A percentile compares a stretch with the other conserved stretches of the same genome.
These are phyloP conservation scores for Hyaloscypha bicolor DNA, from an alignment of 495 filamentous ascomycete species.

Conservation along the genomic window DNA sequence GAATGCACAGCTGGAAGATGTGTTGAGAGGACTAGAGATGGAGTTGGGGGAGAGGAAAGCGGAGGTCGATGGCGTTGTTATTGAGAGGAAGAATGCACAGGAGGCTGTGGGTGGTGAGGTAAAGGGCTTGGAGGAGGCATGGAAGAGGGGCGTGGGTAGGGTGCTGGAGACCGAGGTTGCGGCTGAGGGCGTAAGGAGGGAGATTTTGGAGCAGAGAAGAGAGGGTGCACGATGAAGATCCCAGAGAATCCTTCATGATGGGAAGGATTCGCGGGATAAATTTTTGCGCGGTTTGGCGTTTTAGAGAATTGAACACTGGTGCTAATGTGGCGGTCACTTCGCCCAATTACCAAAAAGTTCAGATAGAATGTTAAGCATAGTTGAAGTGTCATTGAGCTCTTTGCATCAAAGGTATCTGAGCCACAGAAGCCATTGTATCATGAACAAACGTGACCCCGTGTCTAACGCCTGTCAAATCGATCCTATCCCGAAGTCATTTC, in stretches of 20 bases:
- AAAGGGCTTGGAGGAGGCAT: constrained; percentile 67
- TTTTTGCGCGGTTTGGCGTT: not conserved
- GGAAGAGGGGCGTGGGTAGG: constrained; percentile 70
- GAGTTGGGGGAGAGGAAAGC: constrained; percentile 69
- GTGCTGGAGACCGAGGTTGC: constrained; percentile 77
- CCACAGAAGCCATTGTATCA: constrained; percentile 26
- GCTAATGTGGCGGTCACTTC: not conserved
- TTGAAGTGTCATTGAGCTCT: constrained; percentile 18
- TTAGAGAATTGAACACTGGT: not conserved
- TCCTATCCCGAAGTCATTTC: not conserved
- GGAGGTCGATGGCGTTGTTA: constrained; percentile 70
- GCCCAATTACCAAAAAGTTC: not conserved
- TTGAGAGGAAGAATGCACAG: constrained; percentile 70
- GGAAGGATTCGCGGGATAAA: not conserved
- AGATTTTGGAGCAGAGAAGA: constrained; percentile 58
- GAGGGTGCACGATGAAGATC: constrained; percentile 21
- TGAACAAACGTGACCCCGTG: constrained; percentile 32
- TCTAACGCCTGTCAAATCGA: constrained; percentile 27
- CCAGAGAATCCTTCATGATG: not conserved
- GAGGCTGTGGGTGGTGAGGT: constrained; percentile 70
- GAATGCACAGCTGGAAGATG: constrained; percentile 76
- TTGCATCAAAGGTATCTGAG: constrained; percentile 34
- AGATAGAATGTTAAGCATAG: not conserved
- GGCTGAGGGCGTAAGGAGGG: constrained; percentile 65
- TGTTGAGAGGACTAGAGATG: constrained; percentile 70